Evolutionary conservation across 148 eudicot genomes (phyloP), one percentile per base, ranked within the genome.

Genomic region (Oxyria digyna): DNA sequence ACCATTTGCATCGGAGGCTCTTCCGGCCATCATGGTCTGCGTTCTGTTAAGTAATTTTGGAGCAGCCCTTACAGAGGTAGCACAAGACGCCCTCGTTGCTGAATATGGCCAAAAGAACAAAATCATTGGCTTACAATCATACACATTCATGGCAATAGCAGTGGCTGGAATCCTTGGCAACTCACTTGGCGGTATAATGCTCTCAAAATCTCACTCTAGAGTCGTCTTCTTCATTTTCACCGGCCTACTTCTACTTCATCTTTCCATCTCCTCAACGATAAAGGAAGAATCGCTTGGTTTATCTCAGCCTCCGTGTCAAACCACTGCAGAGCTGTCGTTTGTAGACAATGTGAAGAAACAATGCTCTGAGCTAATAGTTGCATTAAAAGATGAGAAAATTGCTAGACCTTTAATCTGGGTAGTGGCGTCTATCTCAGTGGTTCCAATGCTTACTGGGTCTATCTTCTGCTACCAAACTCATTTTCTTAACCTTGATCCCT

Each of bases 391-490:
- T 1, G 87, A 83, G 17, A 76, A 31, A 17, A 78, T 93, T 50
- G 75, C 71, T 11, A 81, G 68, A 6, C 94, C 98, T 64, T 74
- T 93, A 31, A 43, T 76, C 9, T 93, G 98, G 98, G 72, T 80
- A 21, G 91, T 87, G 33, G 85, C 78, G 59, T 87, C 96, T 1
- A 83, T 84, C 67, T 59, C 87, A 4, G 32, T 80, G 66, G 91
- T 87, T 46, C 98, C 98, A 15, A 75, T 83, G 63, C 79, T 93
- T 8, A 84, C 95, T 0, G 98, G 98, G 62, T 87, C 98, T 7
- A 74, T 84, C 26, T 93, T 93, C 66, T 93, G 98, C 74, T 93
- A 86, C 76, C 98, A 93, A 74, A 87, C 88, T 17, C 98, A 89
- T 67, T 77, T 42, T 71, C 79, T 92, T 35, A 75, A 85, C 77